Percentiles rank a stretch among this genome's conserved stretches.
Evolutionary conservation across 345 rosid species (phyloP).

Genomic region (Boechera divaricarpa): DNA sequence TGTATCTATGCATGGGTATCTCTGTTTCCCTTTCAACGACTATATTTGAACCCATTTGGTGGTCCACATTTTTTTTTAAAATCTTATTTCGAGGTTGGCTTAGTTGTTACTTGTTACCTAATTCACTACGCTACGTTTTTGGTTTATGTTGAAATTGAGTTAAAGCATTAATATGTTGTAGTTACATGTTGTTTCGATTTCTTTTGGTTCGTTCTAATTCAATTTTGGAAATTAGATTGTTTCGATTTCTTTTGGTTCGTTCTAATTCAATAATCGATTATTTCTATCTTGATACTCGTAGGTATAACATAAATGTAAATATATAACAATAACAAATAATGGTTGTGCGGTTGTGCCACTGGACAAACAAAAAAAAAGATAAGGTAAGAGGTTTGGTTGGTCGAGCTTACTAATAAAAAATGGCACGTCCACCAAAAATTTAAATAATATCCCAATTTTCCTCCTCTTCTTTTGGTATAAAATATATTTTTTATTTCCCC

Average conservation of each 20-base stretch:
- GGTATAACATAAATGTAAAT: not conserved
- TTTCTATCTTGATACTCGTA: not conserved
- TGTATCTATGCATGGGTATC: slow-evolving; percentile 4
- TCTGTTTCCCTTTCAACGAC: not conserved
- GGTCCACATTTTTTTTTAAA: not conserved
- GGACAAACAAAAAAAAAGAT: not conserved
- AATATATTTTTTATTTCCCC: not conserved
- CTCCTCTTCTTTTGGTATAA: slow-evolving; percentile 10
- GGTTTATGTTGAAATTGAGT: not conserved
- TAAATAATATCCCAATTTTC: not conserved
- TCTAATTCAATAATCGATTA: not conserved
- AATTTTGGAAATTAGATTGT: not conserved
- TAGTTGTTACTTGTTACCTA: not conserved
- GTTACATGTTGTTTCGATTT: not conserved
- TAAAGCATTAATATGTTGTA: not conserved
- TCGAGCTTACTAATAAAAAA: slow-evolving; percentile 30
- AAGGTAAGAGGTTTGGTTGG: slow-evolving; percentile 31
- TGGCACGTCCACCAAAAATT: slow-evolving; percentile 10
- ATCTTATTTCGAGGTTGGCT: not conserved
- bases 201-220: not conserved
- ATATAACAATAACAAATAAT: too few relatives aligned
- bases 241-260: not conserved
- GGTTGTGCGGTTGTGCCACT: not conserved
- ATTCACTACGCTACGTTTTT: not conserved
- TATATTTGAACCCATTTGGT: not conserved